These are phyloP conservation scores for Arctium minus DNA, from an alignment of 129 eudicot genomes.

Conservation along the genomic window DNA sequence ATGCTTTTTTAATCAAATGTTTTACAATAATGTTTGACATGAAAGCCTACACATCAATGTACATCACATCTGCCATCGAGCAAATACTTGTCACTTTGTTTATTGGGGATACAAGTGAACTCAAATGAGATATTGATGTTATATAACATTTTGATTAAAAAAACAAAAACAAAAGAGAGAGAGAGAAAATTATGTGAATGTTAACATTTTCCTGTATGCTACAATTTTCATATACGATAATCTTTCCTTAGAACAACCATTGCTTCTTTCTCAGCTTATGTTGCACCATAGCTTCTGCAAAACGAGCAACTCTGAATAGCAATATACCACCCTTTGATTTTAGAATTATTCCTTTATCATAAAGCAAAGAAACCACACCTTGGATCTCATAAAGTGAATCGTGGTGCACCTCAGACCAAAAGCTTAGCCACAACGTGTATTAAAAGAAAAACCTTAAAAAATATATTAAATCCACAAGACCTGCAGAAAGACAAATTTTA, in stretches of 20 bases:
- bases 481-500: too few relatives aligned
- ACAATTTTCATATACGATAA: neutral
- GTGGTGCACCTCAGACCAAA: constrained; percentile 87
- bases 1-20: neutral
- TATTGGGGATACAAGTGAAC: constrained; percentile 4
- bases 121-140: neutral
- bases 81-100: neutral
- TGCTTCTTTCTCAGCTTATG: constrained; percentile 63
- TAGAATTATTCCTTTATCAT: neutral
- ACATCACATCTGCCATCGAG: too few relatives aligned
- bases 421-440: constrained; percentile 64
- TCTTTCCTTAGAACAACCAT: constrained; percentile 51
- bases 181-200: neutral
- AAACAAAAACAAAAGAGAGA: too few relatives aligned
- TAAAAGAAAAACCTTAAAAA: neutral
- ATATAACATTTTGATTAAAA: neutral
- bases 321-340: neutral
- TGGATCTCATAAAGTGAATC: neutral
- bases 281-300: constrained; percentile 52
- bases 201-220: neutral
- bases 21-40: neutral
- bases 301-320: neutral
- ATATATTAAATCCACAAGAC: neutral
- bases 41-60: neutral
- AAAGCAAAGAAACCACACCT: constrained; percentile 30